Conservation (phyloP, 1,284 basidiomycete species). For the Microbotryum intermedium region DNA sequence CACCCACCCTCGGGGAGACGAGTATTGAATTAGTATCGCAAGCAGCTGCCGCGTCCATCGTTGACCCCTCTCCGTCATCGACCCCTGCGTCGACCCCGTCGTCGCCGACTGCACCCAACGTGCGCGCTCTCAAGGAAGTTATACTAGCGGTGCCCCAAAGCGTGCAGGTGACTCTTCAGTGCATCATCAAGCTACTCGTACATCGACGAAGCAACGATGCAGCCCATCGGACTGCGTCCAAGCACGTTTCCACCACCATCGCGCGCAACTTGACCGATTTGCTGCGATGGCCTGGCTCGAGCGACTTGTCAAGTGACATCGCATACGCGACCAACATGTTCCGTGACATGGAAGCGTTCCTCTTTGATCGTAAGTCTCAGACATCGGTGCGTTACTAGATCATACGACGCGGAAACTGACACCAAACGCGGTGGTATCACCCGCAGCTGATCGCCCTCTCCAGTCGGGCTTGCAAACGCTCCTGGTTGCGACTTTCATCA, state of each 20-base stretch:
- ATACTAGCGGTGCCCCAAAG: too few relatives aligned
- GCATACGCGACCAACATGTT: conserved; percentile 58
- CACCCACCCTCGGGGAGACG: too few relatives aligned
- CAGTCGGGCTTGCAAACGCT: conserved; percentile 58
- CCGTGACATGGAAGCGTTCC: conserved; percentile 58
- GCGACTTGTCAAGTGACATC: conserved; percentile 35
- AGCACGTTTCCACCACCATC: conserved; percentile 58
- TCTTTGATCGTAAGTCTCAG: conserved; percentile 66
- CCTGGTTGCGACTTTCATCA: conserved; percentile 65
- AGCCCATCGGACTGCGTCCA: conserved; percentile 67
- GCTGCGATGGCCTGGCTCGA: conserved; percentile 51
- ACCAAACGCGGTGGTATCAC: neutral
- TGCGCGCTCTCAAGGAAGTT: too few relatives aligned
- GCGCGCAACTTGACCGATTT: conserved; percentile 67
- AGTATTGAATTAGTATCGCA: too few relatives aligned
- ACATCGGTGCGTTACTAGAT: neutral
- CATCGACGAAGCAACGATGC: conserved; percentile 69
- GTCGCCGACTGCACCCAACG: conserved; percentile 44
- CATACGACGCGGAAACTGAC: neutral
- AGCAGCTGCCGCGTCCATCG: too few relatives aligned
- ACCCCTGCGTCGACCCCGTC: too few relatives aligned
- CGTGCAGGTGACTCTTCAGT: too few relatives aligned
- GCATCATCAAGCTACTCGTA: conserved; percentile 68
- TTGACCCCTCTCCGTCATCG: too few relatives aligned
- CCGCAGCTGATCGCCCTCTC: conserved; percentile 37